Percentiles rank a stretch among this genome's conserved stretches.
phyloP scores from a whole-genome alignment of 495 filamentous ascomycete species.

The Glonium stellatum region DNA sequence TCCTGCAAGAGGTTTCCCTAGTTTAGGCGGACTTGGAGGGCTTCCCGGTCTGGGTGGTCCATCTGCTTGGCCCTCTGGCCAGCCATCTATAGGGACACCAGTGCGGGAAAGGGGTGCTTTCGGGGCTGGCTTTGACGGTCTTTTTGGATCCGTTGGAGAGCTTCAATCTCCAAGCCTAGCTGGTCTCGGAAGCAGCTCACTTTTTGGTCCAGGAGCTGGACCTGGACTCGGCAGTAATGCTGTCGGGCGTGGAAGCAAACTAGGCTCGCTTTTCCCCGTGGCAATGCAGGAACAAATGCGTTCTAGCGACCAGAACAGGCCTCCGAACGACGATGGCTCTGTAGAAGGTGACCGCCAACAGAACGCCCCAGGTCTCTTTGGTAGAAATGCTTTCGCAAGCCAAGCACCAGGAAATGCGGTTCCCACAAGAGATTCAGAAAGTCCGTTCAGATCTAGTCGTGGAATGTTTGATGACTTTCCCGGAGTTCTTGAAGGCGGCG shows the following conservation, averaged over 20 bases:
- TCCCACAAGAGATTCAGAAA: constrained; percentile 50
- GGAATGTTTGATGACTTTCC: constrained; percentile 51
- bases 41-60: constrained; percentile 52
- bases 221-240: constrained; percentile 50
- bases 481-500: constrained; percentile 39
- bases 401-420: constrained; percentile 47
- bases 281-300: constrained; percentile 87
- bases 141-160: constrained; percentile 66
- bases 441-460: constrained; percentile 52
- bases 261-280: constrained; percentile 78
- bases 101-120: constrained; percentile 63
- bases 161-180: constrained; percentile 66
- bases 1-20: constrained; percentile 60
- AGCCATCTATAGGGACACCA: constrained; percentile 61
- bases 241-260: constrained; percentile 67
- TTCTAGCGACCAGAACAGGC: constrained; percentile 39
- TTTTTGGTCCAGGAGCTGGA: constrained; percentile 40
- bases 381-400: constrained; percentile 44
- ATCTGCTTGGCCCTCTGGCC: constrained; percentile 56
- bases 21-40: constrained; percentile 55
- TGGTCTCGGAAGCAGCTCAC: constrained; percentile 44
- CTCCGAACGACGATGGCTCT: constrained; percentile 47
- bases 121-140: constrained; percentile 61
- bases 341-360: constrained; percentile 23
- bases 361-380: constrained; percentile 35